Conservation (phyloP, 345 rosid genomes). For the Pistacia vera region DNA sequence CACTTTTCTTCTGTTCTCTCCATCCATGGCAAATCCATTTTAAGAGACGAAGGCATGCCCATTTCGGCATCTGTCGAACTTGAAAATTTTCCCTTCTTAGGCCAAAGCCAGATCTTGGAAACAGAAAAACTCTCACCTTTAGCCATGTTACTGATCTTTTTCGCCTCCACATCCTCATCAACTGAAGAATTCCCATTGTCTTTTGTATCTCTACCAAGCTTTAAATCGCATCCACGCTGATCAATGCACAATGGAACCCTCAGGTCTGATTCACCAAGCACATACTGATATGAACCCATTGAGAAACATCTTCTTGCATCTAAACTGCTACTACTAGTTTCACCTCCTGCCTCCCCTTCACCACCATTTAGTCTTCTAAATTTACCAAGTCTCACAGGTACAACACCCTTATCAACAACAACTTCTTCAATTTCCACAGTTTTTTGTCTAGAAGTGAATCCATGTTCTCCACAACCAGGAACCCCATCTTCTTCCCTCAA, state of each 20-base stretch:
- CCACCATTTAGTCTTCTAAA: conserved; percentile 52
- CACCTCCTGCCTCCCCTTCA: conserved; percentile 54
- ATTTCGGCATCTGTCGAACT: conserved; percentile 46
- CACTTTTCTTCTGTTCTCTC: conserved; percentile 43
- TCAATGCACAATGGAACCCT: conserved; percentile 49
- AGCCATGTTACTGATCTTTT: conserved; percentile 57
- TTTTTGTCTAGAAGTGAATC: conserved; percentile 39
- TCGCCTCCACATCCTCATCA: conserved; percentile 44
- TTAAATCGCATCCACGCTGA: conserved; percentile 20
- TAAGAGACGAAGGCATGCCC: conserved; percentile 60
- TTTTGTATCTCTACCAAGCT: conserved; percentile 31
- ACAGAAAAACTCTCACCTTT: conserved; percentile 86
- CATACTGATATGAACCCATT: conserved; percentile 87
- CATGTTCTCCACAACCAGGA: conserved; percentile 43
- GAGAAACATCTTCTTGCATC: conserved; percentile 88
- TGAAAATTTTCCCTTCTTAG: conserved; percentile 66
- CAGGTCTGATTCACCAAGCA: conserved; percentile 68
- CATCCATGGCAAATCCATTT: conserved; percentile 69
- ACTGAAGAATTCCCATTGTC: conserved; percentile 37
- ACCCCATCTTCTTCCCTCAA: conserved; percentile 60
- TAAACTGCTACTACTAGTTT: conserved; percentile 79
- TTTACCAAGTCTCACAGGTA: conserved; percentile 83
- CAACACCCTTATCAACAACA: conserved; percentile 60
- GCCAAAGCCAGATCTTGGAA: conserved; percentile 92
- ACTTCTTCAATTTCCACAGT: conserved; percentile 60